Evolutionary conservation across 2,329 filamentous ascomycete species (phyloP).

Genomic region (Aspergillus calidoustus): DNA sequence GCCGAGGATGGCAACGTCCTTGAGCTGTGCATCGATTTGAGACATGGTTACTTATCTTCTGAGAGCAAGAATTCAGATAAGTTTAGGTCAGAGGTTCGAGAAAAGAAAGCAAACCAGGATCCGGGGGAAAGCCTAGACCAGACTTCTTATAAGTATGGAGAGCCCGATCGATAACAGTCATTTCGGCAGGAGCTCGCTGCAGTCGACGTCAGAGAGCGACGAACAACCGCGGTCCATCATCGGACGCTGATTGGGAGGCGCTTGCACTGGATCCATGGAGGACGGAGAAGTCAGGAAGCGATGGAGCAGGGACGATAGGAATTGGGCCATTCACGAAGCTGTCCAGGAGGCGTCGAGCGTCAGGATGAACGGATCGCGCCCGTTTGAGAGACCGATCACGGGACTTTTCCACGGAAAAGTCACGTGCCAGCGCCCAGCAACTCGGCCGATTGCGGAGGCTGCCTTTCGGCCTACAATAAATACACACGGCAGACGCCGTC

Average conservation of each 20-base stretch:
- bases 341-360: slow-evolving; percentile 1
- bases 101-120: slow-evolving; percentile 6
- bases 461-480: slow-evolving; percentile 21
- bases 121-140: slow-evolving; percentile 15
- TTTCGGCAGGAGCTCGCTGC: slow-evolving; percentile 12
- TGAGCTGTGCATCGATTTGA: slow-evolving; percentile 74
- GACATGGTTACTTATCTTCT: slow-evolving; percentile 57
- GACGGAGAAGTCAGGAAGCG: slow-evolving; percentile 9
- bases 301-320: slow-evolving; percentile 18
- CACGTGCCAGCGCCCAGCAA: not conserved
- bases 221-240: slow-evolving; percentile 31
- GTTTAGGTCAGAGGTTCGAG: not conserved
- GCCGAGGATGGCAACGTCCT: slow-evolving; percentile 86
- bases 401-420: slow-evolving; percentile 30
- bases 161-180: slow-evolving; percentile 5
- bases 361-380: slow-evolving; percentile 15
- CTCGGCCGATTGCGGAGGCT: slow-evolving; percentile 11
- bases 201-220: slow-evolving; percentile 14
- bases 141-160: slow-evolving; percentile 20
- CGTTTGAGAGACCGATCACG: slow-evolving; percentile 12
- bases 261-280: slow-evolving; percentile 10
- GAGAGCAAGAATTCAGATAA: not conserved
- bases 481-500: slow-evolving; percentile 5
- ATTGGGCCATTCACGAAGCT: slow-evolving; percentile 14
- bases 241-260: slow-evolving; percentile 8